phyloP scores from a whole-genome alignment of 768 basidiomycete genomes.

The Lactarius evosmus region DNA sequence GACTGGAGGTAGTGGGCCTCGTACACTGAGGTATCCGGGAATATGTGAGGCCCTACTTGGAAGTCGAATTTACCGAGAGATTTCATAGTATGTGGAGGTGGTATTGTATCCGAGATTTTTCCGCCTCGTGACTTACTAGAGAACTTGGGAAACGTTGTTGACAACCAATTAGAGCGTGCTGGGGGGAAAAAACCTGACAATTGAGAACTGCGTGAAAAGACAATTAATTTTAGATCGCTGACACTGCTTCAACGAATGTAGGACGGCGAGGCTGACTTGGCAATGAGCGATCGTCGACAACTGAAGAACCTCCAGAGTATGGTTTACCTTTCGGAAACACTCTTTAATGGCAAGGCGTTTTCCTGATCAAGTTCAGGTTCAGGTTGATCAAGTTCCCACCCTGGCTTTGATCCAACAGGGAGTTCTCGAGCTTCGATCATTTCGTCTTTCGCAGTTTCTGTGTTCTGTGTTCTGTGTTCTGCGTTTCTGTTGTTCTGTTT shows the following conservation, averaged over 20 bases:
- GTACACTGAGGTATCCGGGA: constrained; percentile 63
- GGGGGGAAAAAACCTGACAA: constrained; percentile 26
- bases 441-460: not conserved
- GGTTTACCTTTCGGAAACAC: constrained; percentile 56
- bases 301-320: constrained; percentile 2
- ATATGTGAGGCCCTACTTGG: constrained; percentile 72
- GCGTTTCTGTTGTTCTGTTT: not conserved
- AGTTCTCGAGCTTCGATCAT: constrained; percentile 35
- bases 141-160: constrained; percentile 64
- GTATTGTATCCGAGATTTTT: constrained; percentile 50
- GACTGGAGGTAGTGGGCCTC: constrained; percentile 65
- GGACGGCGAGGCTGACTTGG: constrained; percentile 50
- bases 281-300: constrained; percentile 4
- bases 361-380: constrained; percentile 43
- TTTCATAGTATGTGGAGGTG: constrained; percentile 65
- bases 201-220: constrained; percentile 20
- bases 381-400: constrained; percentile 54
- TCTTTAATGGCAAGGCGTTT: constrained; percentile 38
- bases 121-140: constrained; percentile 60
- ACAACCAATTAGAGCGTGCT: constrained; percentile 74
- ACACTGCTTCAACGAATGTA: constrained; percentile 74
- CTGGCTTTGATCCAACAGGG: constrained; percentile 55
- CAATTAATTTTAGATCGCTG: constrained; percentile 24
- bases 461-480: too few relatives aligned
- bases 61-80: constrained; percentile 66